Base-by-base conservation (phyloP, 306 rosid species). In the Cucurbita pepo region DNA sequence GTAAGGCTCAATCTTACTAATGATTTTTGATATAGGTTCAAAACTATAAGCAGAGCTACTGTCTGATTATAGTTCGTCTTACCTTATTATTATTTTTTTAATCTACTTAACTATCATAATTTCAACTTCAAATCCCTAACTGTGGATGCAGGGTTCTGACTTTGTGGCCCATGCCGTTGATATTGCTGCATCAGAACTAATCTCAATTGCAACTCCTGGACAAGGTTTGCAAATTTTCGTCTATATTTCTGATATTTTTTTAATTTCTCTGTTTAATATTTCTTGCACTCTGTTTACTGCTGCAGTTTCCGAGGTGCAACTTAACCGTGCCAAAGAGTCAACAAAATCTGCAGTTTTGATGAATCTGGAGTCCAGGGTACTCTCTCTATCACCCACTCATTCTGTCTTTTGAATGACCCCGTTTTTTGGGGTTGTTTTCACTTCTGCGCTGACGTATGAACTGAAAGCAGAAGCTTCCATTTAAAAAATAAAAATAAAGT, bases 321-420 rank as follows among this genome's bases (percentile, higher is more conserved):
- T 95, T 65, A 82, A 85, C 71, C 96, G 99, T 38, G 99, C 99
- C 73, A 95, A 91, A 76, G 77, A 85, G 81, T 72, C 96, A 67
- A 95, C 99, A 44, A 95, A 89, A 77, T 83, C 97, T 45, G 99
- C 99, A 50, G 89, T 95, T 82, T 82, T 95, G 67, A 95, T 95
- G 99, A 95, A 95, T 79, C 88, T 95, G 67, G 99, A 95, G 77
- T 95, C 99, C 63, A 84, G 97, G 82, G 99, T 95, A 89, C 59
- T 79, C 72, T 63, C 77, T 45, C 50, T 9, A 36, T 13, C 77
- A 2, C 45, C 0, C 60, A 0, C 53, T 13, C 56, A 30, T 38
- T 45, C 5, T 48, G 11, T 15, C 74, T 62, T 62, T 15, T 62
- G 36, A 7, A 19, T 1, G 44, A 60, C 66, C 66, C 21, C 3